Percentiles rank a stretch among this genome's conserved stretches.
phyloP scores from a whole-genome alignment of 73 alveolate genomes.

The Paramecium biaurelia region DNA sequence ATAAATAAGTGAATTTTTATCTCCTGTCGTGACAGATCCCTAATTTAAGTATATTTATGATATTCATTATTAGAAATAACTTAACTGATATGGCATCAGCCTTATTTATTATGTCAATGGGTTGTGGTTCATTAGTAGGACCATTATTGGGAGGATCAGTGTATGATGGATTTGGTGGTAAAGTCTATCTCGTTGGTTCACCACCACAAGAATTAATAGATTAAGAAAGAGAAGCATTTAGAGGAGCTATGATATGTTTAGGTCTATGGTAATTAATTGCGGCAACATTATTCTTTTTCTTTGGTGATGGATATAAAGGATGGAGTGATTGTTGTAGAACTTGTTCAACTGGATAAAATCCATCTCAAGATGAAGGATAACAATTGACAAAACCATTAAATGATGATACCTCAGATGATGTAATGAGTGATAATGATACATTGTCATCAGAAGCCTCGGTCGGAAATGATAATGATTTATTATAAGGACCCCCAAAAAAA shows the following conservation, averaged over 20 bases:
- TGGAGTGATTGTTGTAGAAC: constrained; percentile 22
- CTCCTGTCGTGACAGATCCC: constrained; percentile 29
- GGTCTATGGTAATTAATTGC: constrained; percentile 33
- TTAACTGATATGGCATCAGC: constrained; percentile 52
- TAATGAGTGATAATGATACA: constrained; percentile 29
- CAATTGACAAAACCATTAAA: not conserved
- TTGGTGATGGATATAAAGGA: constrained; percentile 47
- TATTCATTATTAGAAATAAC: not conserved
- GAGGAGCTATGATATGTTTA: not conserved
- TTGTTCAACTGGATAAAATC: not conserved
- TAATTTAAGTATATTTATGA: not conserved
- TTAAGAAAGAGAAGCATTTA: not conserved
- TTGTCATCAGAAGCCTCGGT: not conserved
- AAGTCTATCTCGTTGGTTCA: not conserved
- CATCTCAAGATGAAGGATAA: not conserved
- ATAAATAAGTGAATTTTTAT: constrained; percentile 31
- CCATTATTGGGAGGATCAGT: constrained; percentile 20
- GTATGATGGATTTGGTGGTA: constrained; percentile 49
- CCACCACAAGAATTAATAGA: not conserved
- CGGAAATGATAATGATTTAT: not conserved
- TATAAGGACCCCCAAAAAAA: not conserved
- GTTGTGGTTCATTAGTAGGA: constrained; percentile 12
- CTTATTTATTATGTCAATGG: constrained; percentile 46
- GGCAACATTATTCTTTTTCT: not conserved
- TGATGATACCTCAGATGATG: constrained; percentile 33